These are phyloP conservation scores for Uronychia setigera DNA, from an alignment of 73 alveolate species.

Conservation along the genomic window DNA sequence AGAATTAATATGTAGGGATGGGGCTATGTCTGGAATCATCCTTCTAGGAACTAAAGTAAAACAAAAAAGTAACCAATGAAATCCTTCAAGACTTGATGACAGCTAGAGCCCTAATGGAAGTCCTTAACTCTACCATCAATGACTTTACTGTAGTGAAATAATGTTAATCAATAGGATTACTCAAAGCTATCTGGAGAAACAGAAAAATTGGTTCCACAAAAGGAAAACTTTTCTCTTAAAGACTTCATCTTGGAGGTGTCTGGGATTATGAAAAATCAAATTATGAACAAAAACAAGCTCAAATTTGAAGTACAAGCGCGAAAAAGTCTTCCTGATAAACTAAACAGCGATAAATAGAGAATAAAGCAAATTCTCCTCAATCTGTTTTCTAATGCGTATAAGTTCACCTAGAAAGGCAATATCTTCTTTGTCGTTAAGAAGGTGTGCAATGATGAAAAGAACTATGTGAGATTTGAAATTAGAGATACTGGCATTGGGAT, in stretches of 20 bases:
- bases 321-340: conserved; percentile 21
- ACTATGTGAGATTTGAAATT: conserved; percentile 22
- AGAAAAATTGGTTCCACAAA: neutral
- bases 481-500: conserved; percentile 51
- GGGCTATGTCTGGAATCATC: neutral
- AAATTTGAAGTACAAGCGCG: conserved; percentile 14
- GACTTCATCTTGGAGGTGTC: conserved; percentile 16
- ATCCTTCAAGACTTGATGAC: neutral
- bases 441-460: neutral
- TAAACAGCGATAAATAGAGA: conserved; percentile 30
- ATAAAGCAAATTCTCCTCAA: conserved; percentile 33
- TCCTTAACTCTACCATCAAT: conserved; percentile 31
- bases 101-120: conserved; percentile 27
- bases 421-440: conserved; percentile 11
- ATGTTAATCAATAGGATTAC: conserved; percentile 26
- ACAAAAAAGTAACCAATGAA: conserved; percentile 3
- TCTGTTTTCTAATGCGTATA: conserved; percentile 29
- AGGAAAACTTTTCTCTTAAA: neutral
- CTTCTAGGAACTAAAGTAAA: neutral
- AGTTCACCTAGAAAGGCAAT: conserved; percentile 43
- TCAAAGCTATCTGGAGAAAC: conserved; percentile 32
- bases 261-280: conserved; percentile 15
- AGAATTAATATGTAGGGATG: conserved; percentile 7
- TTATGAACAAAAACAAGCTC: conserved; percentile 4
- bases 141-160: conserved; percentile 28